Evolutionary conservation across 306 rosid species (phyloP).

Genomic region (Erythrophleum fordii): DNA sequence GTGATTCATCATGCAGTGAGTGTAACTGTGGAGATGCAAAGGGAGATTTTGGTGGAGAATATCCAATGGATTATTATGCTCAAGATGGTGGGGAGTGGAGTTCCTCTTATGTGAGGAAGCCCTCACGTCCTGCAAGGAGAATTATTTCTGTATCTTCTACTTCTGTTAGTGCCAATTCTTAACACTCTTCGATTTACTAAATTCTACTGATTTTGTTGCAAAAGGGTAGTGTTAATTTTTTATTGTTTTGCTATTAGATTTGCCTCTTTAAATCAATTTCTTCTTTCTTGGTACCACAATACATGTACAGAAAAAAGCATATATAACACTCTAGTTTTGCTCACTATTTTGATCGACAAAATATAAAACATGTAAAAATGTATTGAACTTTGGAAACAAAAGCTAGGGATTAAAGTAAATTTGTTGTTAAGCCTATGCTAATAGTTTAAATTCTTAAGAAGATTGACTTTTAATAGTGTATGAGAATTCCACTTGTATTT

Average conservation of each 20-base stretch:
- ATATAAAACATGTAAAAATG: neutral
- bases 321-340: neutral
- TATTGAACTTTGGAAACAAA: constrained; percentile 59
- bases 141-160: constrained; percentile 34
- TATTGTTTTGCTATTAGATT: constrained; percentile 12
- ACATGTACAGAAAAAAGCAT: neutral
- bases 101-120: constrained; percentile 71
- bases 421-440: no score
- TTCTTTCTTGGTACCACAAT: neutral
- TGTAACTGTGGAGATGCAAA: constrained; percentile 36
- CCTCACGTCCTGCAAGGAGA: constrained; percentile 57
- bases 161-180: constrained; percentile 32
- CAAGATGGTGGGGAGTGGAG: constrained; percentile 95
- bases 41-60: constrained; percentile 65
- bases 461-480: no score
- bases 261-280: neutral
- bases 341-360: neutral
- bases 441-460: no score
- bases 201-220: neutral
- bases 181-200: constrained; percentile 14
- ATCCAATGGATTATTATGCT: constrained; percentile 96
- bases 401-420: neutral
- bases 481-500: no score
- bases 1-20: constrained; percentile 28
- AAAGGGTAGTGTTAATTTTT: neutral